These are phyloP conservation scores for Aureobasidium sp. DNA, from an alignment of 2,329 filamentous ascomycete genomes.

Conservation along the genomic window DNA sequence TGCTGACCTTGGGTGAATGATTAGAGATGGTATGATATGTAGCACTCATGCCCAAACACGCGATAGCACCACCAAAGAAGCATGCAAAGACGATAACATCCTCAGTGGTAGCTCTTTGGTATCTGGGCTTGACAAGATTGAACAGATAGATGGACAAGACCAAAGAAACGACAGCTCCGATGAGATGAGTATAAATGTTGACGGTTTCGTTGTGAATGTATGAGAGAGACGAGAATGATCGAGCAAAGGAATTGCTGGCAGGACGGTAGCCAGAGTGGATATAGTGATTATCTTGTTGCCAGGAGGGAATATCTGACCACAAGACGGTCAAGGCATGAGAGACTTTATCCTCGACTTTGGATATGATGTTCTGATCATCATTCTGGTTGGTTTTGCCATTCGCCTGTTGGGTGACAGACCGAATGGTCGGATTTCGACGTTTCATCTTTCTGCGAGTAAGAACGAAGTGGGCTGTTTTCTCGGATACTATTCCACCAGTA, in stretches of 20 bases:
- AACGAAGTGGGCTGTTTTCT: too few relatives aligned
- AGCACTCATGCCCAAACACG: slow-evolving; percentile 46
- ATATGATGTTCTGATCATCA: background rate
- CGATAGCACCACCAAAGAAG: slow-evolving; percentile 62
- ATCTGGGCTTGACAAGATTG: slow-evolving; percentile 55
- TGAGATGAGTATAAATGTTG: slow-evolving; percentile 65
- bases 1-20: slow-evolving; percentile 70
- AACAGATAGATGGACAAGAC: slow-evolving; percentile 49
- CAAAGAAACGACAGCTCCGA: slow-evolving; percentile 58
- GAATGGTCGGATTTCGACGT: background rate
- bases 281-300: slow-evolving; percentile 59
- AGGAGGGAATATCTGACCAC: slow-evolving; percentile 38
- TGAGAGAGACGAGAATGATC: slow-evolving; percentile 51
- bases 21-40: slow-evolving; percentile 81
- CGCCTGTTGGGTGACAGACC: background rate
- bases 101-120: slow-evolving; percentile 51
- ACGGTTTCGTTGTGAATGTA: slow-evolving; percentile 64
- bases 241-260: slow-evolving; percentile 52
- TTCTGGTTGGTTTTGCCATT: background rate
- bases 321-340: slow-evolving; percentile 38
- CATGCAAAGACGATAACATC: slow-evolving; percentile 69
- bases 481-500: too few relatives aligned
- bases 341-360: slow-evolving; percentile 28
- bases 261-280: slow-evolving; percentile 61
- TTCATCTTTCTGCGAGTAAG: too few relatives aligned